Percentiles rank a stretch among this genome's conserved stretches.
Conservation (phyloP, 345 rosid genomes). For the Gossypium longicalyx region DNA sequence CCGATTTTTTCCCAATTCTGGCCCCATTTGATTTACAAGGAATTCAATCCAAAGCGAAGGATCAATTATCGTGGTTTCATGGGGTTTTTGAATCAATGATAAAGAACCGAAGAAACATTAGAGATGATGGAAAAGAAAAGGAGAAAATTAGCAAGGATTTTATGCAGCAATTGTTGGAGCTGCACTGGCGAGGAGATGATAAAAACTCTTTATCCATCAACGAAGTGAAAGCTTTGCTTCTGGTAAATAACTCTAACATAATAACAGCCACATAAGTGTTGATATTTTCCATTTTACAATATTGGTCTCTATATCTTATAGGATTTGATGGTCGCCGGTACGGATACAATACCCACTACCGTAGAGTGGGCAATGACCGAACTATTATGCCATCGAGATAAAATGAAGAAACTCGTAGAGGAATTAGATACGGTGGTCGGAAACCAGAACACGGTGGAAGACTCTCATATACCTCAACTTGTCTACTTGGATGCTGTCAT, state of each 20-base stretch:
- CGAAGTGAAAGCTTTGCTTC: background rate
- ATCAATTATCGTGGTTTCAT: background rate
- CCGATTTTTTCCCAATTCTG: background rate
- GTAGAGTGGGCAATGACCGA: constrained; percentile 26
- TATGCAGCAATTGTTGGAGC: constrained; percentile 4
- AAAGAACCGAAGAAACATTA: background rate
- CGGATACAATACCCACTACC: constrained; percentile 13
- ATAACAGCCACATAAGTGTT: background rate
- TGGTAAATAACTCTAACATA: background rate
- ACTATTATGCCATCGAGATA: constrained; percentile 4
- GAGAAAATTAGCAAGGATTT: background rate
- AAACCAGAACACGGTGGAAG: constrained; percentile 13
- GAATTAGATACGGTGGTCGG: constrained; percentile 20
- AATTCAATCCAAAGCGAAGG: background rate
- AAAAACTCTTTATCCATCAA: background rate
- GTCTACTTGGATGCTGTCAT: constrained; percentile 9
- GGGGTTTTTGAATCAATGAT: background rate
- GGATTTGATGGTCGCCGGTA: constrained; percentile 12
- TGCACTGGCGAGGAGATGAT: background rate
- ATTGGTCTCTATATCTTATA: background rate
- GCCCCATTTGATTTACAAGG: constrained; percentile 34
- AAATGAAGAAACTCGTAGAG: background rate
- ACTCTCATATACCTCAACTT: constrained; percentile 5
- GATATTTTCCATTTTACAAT: background rate
- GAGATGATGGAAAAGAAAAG: background rate